phyloP scores from a whole-genome alignment of 2,329 filamentous ascomycete genomes.

The Malbranchea zuffiana region DNA sequence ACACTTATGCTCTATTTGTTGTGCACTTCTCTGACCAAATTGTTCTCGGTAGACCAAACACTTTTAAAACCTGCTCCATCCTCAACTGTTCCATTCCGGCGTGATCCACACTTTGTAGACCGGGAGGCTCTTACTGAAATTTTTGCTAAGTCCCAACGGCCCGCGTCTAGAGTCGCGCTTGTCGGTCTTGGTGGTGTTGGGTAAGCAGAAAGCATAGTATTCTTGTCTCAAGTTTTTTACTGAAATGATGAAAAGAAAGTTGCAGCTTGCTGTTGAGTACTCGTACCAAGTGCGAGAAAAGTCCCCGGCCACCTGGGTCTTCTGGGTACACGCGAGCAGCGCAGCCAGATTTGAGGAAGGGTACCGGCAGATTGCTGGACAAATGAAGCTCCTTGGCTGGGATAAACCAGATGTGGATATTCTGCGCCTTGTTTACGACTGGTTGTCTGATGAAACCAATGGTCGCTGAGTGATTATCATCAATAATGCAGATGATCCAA shows the following conservation, averaged over 20 bases:
- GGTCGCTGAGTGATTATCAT: constrained; percentile 22
- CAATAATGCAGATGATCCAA: constrained; percentile 23
- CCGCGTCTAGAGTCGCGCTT: constrained; percentile 20
- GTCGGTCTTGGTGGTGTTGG: constrained; percentile 29
- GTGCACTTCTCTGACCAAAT: no score
- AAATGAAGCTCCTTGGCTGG: constrained; percentile 12
- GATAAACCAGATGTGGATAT: constrained; percentile 6
- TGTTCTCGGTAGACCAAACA: no score
- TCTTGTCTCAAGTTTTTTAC: no score
- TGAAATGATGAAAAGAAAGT: no score
- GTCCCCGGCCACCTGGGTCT: constrained; percentile 17
- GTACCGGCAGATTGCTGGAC: constrained; percentile 17
- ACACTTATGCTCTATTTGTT: no score
- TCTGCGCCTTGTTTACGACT: constrained; percentile 4
- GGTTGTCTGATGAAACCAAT: constrained; percentile 6
- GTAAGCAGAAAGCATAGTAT: no score
- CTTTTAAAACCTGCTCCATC: constrained; percentile 18
- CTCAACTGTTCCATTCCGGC: constrained; percentile 21
- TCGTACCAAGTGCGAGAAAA: constrained; percentile 17
- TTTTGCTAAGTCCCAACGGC: constrained; percentile 1
- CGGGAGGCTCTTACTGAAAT: constrained; percentile 1
- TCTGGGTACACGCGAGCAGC: constrained; percentile 22
- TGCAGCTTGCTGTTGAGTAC: constrained; percentile 22
- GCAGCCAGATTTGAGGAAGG: constrained; percentile 18
- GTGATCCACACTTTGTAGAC: constrained; percentile 5